Base-by-base conservation (phyloP, 805 yeast genomes). In the Metschnikowia kofuensis region DNA sequence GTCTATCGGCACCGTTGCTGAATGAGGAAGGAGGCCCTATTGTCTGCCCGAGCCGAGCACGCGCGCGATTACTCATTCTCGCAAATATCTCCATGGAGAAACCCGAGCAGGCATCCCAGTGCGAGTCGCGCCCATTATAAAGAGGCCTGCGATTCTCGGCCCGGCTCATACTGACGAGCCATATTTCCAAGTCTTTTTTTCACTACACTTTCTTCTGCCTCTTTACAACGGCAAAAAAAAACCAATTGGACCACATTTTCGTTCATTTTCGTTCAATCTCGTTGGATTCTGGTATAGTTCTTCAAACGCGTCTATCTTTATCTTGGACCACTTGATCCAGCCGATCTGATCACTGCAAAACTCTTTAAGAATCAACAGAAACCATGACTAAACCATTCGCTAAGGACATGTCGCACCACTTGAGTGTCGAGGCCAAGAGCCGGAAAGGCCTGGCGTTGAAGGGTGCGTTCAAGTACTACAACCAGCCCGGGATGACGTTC, bases 371-470 rank as follows among this genome's bases (percentile, higher is more conserved):
- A 31, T 11, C 34, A 2, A 31, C 13, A 10, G 34, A 31, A 10
- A 34, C n/a, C 31, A 64, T 65, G 68, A 45, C 67, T 40, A 59
- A 62, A 48, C 66, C 71, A 10, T 45, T 46, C 16, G 64, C 95
- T 32, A 85, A 83, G 67, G 96, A 92, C 66, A 76, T 94, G 53
- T 62, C 82, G 14, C 88, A 89, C 69, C 77, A 81, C 54, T 76
- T 87, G 52, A 88, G 96, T 28, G 81, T 73, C 4, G 97, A 92
- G 71, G 82, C 97, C 36, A 77, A 77, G 54, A 71, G 85, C 13
- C 85, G 98, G 72, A 72, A 77, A 43, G 81, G 85, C 34, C 89
- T 97, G 11, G 85, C 89, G 12, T 78, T 92, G 69, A 92, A 94
- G 72, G 71, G 82, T 36, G 95, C 96, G 14, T 89, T 92, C 76